Conservation (phyloP, 75 land plant species). For the Ceratopteris richardii region DNA sequence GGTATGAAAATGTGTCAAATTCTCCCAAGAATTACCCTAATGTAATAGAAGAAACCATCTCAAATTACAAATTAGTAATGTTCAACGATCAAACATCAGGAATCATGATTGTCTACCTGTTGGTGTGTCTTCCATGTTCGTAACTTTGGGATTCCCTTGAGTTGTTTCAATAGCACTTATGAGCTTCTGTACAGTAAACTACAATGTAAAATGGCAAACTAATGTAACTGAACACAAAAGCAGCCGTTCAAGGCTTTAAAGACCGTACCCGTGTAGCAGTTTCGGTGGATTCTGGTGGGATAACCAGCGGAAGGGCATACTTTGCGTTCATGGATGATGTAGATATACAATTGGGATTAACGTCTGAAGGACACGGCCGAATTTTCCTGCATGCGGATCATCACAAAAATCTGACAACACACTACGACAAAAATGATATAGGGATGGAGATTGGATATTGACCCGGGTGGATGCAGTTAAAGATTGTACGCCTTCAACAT, state of each 20-base stretch:
- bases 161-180: conserved; percentile 59
- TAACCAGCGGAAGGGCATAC: conserved; percentile 67
- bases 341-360: conserved; percentile 75
- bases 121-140: conserved; percentile 49
- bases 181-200: conserved; percentile 36
- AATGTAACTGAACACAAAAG: conserved; percentile 3
- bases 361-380: conserved; percentile 62
- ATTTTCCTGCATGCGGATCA: conserved; percentile 53
- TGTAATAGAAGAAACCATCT: too few relatives aligned
- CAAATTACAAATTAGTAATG: too few relatives aligned
- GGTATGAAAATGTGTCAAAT: too few relatives aligned
- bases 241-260: neutral
- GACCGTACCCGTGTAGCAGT: conserved; percentile 48
- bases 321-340: conserved; percentile 70
- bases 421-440: too few relatives aligned
- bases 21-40: too few relatives aligned
- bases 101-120: conserved; percentile 39
- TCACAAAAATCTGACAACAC: neutral
- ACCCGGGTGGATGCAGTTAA: neutral
- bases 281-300: conserved; percentile 30
- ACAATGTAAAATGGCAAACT: neutral
- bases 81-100: too few relatives aligned
- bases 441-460: too few relatives aligned
- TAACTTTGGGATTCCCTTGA: conserved; percentile 61
- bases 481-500: neutral